A percentile compares a stretch with the other conserved stretches of the same genome.
phyloP scores from a whole-genome alignment of 345 rosid genomes.

The Citrus mangshanensis region DNA sequence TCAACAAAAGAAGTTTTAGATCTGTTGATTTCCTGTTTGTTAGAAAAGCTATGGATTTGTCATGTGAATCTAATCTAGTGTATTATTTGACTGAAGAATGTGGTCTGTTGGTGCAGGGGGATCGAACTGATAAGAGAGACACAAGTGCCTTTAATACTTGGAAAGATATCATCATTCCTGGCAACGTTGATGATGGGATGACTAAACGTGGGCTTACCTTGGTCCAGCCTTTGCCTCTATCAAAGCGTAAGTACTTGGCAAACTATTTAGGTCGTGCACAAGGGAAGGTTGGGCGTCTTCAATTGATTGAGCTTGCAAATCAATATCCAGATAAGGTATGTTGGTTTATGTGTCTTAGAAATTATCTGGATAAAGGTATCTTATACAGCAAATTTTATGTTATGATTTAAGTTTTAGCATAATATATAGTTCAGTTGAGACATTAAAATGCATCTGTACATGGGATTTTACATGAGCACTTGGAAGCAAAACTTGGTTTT shows the following conservation, averaged over 20 bases:
- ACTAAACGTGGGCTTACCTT: slow-evolving; percentile 43
- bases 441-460: not conserved
- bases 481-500: not conserved
- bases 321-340: slow-evolving; percentile 81
- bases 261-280: slow-evolving; percentile 96
- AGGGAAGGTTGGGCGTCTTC: slow-evolving; percentile 79
- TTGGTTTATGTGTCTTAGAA: not conserved
- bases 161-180: slow-evolving; percentile 97
- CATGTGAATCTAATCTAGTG: not conserved
- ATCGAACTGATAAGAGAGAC: slow-evolving; percentile 91
- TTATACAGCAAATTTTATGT: not conserved
- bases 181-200: slow-evolving; percentile 91
- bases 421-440: not conserved
- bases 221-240: slow-evolving; percentile 75
- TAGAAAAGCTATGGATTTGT: not conserved
- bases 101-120: slow-evolving; percentile 58
- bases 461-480: not conserved
- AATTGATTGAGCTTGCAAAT: slow-evolving; percentile 75
- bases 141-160: slow-evolving; percentile 89
- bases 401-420: not conserved
- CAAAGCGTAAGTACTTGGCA: slow-evolving; percentile 73
- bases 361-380: not conserved
- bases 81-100: slow-evolving; percentile 6
- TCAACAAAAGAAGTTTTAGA: not conserved
- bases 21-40: not conserved